These are phyloP conservation scores for Digitaria exilis DNA, from an alignment of 202 grass and related monocot species.

Conservation along the genomic window DNA sequence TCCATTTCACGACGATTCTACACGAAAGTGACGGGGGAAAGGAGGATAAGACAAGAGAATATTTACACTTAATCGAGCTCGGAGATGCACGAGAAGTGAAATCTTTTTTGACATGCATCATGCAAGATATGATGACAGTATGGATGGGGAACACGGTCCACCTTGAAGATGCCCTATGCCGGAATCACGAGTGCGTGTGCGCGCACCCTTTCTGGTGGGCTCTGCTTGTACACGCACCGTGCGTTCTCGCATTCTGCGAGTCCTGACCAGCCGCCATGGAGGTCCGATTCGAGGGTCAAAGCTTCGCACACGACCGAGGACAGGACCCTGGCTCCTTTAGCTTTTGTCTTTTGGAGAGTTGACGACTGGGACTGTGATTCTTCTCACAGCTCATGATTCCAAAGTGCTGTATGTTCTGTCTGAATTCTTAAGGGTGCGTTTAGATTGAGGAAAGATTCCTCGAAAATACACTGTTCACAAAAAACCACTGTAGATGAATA, in stretches of 20 bases:
- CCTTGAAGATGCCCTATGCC: constrained; percentile 5
- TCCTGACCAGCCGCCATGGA: background rate
- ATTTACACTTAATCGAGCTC: background rate
- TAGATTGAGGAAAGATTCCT: too few relatives aligned
- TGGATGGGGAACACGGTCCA: background rate
- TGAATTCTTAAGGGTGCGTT: background rate
- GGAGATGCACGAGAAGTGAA: background rate
- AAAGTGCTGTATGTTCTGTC: background rate
- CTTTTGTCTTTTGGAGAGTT: constrained; percentile 22
- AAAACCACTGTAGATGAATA: too few relatives aligned
- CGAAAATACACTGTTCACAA: too few relatives aligned
- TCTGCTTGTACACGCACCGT: background rate
- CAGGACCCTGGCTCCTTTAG: background rate
- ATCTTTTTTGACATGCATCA: background rate
- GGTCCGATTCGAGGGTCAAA: constrained; percentile 15
- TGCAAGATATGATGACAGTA: background rate
- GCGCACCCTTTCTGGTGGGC: background rate
- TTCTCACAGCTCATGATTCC: background rate
- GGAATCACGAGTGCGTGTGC: constrained; percentile 1
- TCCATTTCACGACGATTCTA: background rate
- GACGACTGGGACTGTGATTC: background rate
- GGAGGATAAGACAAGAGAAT: background rate
- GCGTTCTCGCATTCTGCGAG: background rate
- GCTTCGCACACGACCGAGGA: background rate
- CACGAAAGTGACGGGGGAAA: background rate